These are phyloP conservation scores for Nakazawaea molendinolei DNA, from an alignment of 805 yeast genomes.

Conservation along the genomic window DNA sequence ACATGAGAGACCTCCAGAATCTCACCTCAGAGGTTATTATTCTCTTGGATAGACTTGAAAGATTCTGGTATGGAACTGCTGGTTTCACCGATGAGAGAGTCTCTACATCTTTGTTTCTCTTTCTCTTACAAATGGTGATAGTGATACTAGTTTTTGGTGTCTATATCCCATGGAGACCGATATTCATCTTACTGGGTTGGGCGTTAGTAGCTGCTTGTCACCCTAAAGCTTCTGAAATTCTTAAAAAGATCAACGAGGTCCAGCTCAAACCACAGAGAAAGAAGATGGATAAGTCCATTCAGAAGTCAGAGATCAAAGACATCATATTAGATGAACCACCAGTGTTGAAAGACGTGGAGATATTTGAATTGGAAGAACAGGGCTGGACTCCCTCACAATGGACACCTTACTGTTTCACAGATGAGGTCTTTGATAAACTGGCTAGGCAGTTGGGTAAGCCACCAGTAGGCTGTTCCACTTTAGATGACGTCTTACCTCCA, in stretches of 20 bases:
- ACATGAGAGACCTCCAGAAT: conserved; percentile 70
- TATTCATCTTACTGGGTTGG: conserved; percentile 60
- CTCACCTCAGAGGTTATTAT: conserved; percentile 48
- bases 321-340: conserved; percentile 70
- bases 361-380: conserved; percentile 68
- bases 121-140: conserved; percentile 30
- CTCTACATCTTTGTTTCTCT: conserved; percentile 53
- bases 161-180: conserved; percentile 57
- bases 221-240: conserved; percentile 41
- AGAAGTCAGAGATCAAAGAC: conserved; percentile 34
- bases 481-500: conserved; percentile 62
- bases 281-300: conserved; percentile 25
- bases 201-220: conserved; percentile 42
- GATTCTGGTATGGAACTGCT: conserved; percentile 52
- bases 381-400: conserved; percentile 56
- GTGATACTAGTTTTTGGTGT: conserved; percentile 36
- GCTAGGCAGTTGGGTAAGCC: conserved; percentile 39
- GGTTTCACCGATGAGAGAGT: conserved; percentile 65
- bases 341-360: conserved; percentile 55
- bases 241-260: conserved; percentile 13
- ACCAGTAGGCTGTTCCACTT: conserved; percentile 57
- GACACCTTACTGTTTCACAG: conserved; percentile 53
- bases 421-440: conserved; percentile 43
- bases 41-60: conserved; percentile 44
- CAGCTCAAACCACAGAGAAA: conserved; percentile 16